Evolutionary conservation across 495 filamentous ascomycete genomes (phyloP), one percentile per base, ranked within the genome.

Genomic region (Cryomyces minteri): DNA sequence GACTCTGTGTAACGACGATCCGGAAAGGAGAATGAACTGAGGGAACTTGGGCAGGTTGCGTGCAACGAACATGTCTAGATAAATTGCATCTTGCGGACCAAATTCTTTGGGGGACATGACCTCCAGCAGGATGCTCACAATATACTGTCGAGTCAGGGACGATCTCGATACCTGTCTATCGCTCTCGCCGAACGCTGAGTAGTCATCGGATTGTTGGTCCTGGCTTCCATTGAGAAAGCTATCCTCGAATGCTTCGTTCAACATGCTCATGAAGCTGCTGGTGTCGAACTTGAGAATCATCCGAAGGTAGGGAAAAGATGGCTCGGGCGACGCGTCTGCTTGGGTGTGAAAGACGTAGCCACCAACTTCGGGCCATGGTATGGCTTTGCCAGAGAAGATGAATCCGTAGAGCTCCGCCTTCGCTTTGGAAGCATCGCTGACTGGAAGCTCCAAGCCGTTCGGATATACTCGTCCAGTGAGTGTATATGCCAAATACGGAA

Each of bases 241-340:
- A 56, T 98, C 88, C 59, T 98, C 90, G 53, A 98, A 98, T 6
- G 90, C 90, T 62, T 98, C 90, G 52, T 98, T 96, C 14, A 98
- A 64, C 52, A 88, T 86, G 62, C 88, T 95, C 61, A 98, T 72
- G 52, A 95, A 88, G 62, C 85, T 95, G 4, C 84, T 70, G 0
- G 90, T 73, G 59, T 95, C 84, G 50, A 92, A 95, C 42, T 84
- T 73, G 28, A 98, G 68, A 43, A 96, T 79, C 51, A 81, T 72
- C 31, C 80, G 74, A 2, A 98, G 73, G 57, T 88, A 85, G 4
- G 83, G 81, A 54, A 86, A 94, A 0, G 79, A 73, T 1, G 77
- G 80, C 48, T 85, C 74, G 12, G 64, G 54, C 0, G 59, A 53
- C 48, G 68, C 60, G 8, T 57, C 51, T 5, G 63, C 62, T n/a